Evolutionary conservation across 2,329 filamentous ascomycete species (phyloP), one percentile per base, ranked within the genome.

Genomic region (Clonostachys rosea): DNA sequence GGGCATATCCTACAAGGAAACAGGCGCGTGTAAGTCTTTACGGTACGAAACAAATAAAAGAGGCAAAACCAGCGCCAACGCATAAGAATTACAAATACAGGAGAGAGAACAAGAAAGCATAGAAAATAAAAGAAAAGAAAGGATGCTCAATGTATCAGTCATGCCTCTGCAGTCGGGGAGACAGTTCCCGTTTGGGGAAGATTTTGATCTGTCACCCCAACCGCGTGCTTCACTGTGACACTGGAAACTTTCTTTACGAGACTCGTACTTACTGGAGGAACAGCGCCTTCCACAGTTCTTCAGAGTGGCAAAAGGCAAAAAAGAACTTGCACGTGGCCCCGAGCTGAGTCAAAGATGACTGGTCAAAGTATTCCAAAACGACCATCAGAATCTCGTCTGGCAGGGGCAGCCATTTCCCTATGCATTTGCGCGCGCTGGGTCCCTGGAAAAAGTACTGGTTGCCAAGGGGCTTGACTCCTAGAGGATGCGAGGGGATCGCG

Each of bases 251-350:
- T 30, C 24, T 30, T 9, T 44, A 13, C n/a, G n/a, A 34, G 39
- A 48, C 34, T 46, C 34, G 47, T 40, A 83, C 89, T 81, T 83
- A 96, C 91, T 83, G 79, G 53, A 95, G 76, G 58, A 92, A 95
- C 17, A 96, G 66, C 16, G 83, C 67, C 66, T 94, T 91, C 92
- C 92, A 97, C 35, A 96, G 65, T 58, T 97, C 92, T 53, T 96
- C 92, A 43, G 82, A 82, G 44, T 85, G 76, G 47, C 86, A 87
- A 62, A 92, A 95, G 2, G 91, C 91, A 73, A 91, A 92, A 14
- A 97, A 69, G 46, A 89, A 91, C 63, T 84, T 89, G 73, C 91
- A 96, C 6, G 91, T 87, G 47, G 79, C 79, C 9, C 90, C 89
- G 40, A 97, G 69, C 8, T 67, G 69, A 47, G 84, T 66, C 45